A percentile compares a stretch with the other conserved stretches of the same genome.
phyloP scores from a whole-genome alignment of 129 eudicot genomes.

The Pittosporum tobira region DNA sequence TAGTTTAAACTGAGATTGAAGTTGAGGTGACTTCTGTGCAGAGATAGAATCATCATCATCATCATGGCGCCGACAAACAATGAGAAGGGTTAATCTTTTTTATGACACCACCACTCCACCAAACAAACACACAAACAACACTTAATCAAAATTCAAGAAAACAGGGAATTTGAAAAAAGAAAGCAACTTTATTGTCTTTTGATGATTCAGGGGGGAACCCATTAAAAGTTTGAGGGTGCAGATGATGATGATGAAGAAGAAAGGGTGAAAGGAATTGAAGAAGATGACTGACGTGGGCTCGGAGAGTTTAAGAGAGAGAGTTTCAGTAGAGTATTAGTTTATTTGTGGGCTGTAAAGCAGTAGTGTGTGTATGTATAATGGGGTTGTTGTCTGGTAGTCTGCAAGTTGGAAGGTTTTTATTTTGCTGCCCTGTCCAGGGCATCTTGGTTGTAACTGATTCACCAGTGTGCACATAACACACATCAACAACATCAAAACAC shows the following conservation, averaged over 20 bases:
- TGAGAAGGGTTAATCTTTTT: not conserved
- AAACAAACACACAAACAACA: constrained; percentile 20
- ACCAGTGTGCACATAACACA: not conserved
- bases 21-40: constrained; percentile 1
- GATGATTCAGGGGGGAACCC: not conserved
- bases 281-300: not conserved
- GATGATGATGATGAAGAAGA: not conserved
- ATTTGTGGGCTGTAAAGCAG: constrained; percentile 44
- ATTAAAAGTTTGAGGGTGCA: not conserved
- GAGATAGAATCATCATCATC: constrained; percentile 4
- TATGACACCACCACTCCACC: constrained; percentile 14
- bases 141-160: not conserved
- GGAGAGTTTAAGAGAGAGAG: constrained; percentile 14
- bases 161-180: not conserved
- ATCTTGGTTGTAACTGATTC: constrained; percentile 4
- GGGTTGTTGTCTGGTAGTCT: constrained; percentile 40
- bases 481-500: not conserved
- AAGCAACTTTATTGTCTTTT: not conserved
- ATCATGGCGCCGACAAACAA: constrained; percentile 39
- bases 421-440: constrained; percentile 6
- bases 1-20: not conserved
- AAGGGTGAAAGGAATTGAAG: not conserved
- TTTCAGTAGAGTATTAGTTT: not conserved
- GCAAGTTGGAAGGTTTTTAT: constrained; percentile 36
- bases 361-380: too few relatives aligned